Evolutionary conservation across 2,329 filamentous ascomycete genomes (phyloP).

Genomic region (Colletotrichum melonis): DNA sequence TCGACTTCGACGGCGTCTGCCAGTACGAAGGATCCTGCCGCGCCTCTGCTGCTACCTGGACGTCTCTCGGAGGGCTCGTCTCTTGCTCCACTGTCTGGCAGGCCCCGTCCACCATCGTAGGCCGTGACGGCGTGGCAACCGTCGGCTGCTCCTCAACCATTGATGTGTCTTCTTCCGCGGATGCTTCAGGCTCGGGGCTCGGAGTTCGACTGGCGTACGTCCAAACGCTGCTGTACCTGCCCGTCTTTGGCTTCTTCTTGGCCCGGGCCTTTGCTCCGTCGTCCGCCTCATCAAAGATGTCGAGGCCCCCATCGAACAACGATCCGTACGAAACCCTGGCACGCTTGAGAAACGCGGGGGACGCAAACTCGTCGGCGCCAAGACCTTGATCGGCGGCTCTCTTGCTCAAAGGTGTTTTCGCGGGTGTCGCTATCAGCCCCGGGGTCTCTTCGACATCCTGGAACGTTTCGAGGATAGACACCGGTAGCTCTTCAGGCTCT

Average conservation of each 20-base stretch:
- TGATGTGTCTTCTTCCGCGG: slow-evolving; percentile 39
- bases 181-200: slow-evolving; percentile 69
- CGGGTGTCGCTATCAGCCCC: slow-evolving; percentile 14
- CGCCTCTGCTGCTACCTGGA: slow-evolving; percentile 33
- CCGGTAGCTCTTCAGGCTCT: slow-evolving; percentile 33
- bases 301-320: slow-evolving; percentile 71
- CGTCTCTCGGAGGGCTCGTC: slow-evolving; percentile 33
- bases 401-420: slow-evolving; percentile 39
- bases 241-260: slow-evolving; percentile 78
- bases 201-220: slow-evolving; percentile 77
- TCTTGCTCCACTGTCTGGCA: slow-evolving; percentile 45
- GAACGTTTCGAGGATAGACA: slow-evolving; percentile 35
- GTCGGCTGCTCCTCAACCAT: slow-evolving; percentile 15
- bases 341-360: slow-evolving; percentile 83
- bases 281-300: slow-evolving; percentile 76
- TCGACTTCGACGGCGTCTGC: slow-evolving; percentile 28
- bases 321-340: slow-evolving; percentile 76
- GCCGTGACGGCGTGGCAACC: slow-evolving; percentile 34
- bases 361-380: slow-evolving; percentile 71
- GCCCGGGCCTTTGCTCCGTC: slow-evolving; percentile 68
- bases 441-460: slow-evolving; percentile 37
- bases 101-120: slow-evolving; percentile 44
- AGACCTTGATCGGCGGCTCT: slow-evolving; percentile 47
- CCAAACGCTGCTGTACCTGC: slow-evolving; percentile 77
- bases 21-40: slow-evolving; percentile 16